A percentile compares a stretch with the other conserved stretches of the same genome.
These are phyloP conservation scores for Paxillus ammoniavirescens DNA, from an alignment of 768 basidiomycete species.

Conservation along the genomic window DNA sequence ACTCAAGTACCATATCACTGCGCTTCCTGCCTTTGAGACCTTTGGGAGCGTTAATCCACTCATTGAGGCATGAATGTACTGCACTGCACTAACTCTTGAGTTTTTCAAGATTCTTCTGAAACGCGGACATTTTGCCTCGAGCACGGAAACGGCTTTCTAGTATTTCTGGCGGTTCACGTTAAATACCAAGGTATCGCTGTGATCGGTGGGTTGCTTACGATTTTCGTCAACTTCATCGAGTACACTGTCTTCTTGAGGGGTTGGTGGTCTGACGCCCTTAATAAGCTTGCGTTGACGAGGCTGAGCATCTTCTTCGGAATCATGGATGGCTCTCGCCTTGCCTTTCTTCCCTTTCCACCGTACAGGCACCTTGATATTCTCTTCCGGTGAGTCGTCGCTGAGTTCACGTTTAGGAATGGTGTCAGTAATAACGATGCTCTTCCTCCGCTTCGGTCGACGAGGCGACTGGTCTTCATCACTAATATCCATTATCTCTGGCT, in stretches of 20 bases:
- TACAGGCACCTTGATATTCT: conserved; percentile 13
- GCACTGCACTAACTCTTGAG: conserved; percentile 51
- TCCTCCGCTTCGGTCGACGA: conserved; percentile 23
- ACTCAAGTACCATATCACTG: conserved; percentile 30
- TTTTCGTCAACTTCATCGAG: conserved; percentile 54
- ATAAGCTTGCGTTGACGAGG: conserved; percentile 41
- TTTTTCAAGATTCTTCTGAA: conserved; percentile 63
- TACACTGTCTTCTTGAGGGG: conserved; percentile 44
- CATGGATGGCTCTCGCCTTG: conserved; percentile 20
- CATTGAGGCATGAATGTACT: not conserved
- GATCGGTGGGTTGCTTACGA: conserved; percentile 38
- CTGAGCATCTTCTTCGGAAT: conserved; percentile 36
- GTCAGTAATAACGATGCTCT: conserved; percentile 12
- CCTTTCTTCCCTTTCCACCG: conserved; percentile 20
- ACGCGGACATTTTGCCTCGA: conserved; percentile 57
- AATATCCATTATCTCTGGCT: conserved; percentile 28
- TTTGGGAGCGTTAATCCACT: conserved; percentile 7
- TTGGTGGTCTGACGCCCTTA: conserved; percentile 42
- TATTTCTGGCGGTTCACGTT: conserved; percentile 44
- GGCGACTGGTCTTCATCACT: conserved; percentile 27
- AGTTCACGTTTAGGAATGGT: conserved; percentile 6
- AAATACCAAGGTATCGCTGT: not conserved
- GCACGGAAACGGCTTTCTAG: conserved; percentile 61
- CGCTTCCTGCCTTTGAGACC: conserved; percentile 43
- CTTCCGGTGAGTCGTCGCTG: conserved; percentile 26